These are phyloP conservation scores for Talaromyces sp. DNA, from an alignment of 2,329 filamentous ascomycete genomes.

Conservation along the genomic window DNA sequence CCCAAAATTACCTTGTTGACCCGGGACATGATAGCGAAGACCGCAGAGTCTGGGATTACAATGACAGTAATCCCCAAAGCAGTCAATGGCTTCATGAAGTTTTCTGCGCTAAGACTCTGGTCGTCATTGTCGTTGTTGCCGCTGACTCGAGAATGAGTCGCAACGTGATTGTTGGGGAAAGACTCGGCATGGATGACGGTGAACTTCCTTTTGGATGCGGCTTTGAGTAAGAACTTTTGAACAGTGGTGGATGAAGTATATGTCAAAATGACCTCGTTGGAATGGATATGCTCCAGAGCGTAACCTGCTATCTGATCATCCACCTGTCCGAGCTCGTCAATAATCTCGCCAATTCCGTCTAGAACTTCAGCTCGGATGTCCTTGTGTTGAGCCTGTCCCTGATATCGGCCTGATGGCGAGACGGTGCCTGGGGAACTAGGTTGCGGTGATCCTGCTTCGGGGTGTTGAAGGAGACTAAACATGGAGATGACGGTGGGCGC, in stretches of 20 bases:
- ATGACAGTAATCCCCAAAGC: constrained; percentile 76
- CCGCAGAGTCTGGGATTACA: constrained; percentile 73
- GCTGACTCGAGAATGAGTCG: constrained; percentile 58
- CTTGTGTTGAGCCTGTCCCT: constrained; percentile 38
- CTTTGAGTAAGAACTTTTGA: constrained; percentile 81
- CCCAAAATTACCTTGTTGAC: constrained; percentile 93
- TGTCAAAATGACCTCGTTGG: constrained; percentile 86
- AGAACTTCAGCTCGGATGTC: constrained; percentile 86
- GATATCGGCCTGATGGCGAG: constrained; percentile 31
- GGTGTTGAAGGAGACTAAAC: constrained; percentile 78
- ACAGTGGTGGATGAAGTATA: constrained; percentile 82
- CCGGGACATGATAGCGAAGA: constrained; percentile 90
- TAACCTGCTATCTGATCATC: constrained; percentile 89
- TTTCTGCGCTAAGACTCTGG: constrained; percentile 43
- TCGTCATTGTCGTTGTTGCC: constrained; percentile 49
- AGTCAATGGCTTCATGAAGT: constrained; percentile 71
- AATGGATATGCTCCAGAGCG: constrained; percentile 86
- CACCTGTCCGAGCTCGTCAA: constrained; percentile 88
- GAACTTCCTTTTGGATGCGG: constrained; percentile 83
- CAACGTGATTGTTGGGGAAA: constrained; percentile 62
- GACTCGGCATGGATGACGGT: constrained; percentile 79
- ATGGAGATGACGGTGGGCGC: constrained; percentile 60
- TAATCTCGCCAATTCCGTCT: constrained; percentile 89
- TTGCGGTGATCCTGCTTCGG: constrained; percentile 43
- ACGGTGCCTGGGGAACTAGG: constrained; percentile 32